These are phyloP conservation scores for Rhizopogon salebrosus DNA, from an alignment of 768 basidiomycete species.

Conservation along the genomic window DNA sequence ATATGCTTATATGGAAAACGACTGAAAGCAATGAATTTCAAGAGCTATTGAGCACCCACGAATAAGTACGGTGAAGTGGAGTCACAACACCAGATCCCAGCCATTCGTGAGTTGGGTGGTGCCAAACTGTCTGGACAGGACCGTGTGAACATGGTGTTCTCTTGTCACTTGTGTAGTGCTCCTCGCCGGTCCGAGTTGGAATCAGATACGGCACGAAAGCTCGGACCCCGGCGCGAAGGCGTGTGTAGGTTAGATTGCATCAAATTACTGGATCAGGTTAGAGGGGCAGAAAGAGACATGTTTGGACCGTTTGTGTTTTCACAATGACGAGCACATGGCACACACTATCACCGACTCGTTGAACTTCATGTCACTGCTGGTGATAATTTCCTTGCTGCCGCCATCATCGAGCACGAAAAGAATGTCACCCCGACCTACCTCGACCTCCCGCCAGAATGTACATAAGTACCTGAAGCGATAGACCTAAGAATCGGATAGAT, in stretches of 20 bases:
- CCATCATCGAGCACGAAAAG: constrained; percentile 66
- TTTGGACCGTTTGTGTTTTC: constrained; percentile 10
- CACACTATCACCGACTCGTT: constrained; percentile 71
- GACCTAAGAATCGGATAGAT: constrained; percentile 30
- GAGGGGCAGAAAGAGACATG: too few species aligned
- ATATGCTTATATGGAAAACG: too few species aligned
- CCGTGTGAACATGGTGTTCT: constrained; percentile 31
- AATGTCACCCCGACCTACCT: constrained; percentile 64
- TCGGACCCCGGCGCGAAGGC: constrained; percentile 19
- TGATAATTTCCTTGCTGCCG: constrained; percentile 55
- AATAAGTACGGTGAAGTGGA: too few species aligned
- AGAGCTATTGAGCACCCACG: too few species aligned
- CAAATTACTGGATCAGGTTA: constrained; percentile 32
- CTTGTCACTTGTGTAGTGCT: too few species aligned
- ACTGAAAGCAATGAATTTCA: too few species aligned
- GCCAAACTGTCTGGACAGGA: constrained; percentile 35
- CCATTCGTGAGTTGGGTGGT: constrained; percentile 36
- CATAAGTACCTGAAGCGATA: constrained; percentile 66
- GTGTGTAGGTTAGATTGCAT: constrained; percentile 27
- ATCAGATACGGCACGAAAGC: constrained; percentile 26
- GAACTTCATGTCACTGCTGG: constrained; percentile 64
- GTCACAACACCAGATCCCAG: constrained; percentile 40
- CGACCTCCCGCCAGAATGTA: constrained; percentile 78
- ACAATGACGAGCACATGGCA: constrained; percentile 3
- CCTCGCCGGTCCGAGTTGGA: constrained; percentile 17